Conservation (phyloP, 2,329 filamentous ascomycete species). For the Trichoderma arundinaceum region DNA sequence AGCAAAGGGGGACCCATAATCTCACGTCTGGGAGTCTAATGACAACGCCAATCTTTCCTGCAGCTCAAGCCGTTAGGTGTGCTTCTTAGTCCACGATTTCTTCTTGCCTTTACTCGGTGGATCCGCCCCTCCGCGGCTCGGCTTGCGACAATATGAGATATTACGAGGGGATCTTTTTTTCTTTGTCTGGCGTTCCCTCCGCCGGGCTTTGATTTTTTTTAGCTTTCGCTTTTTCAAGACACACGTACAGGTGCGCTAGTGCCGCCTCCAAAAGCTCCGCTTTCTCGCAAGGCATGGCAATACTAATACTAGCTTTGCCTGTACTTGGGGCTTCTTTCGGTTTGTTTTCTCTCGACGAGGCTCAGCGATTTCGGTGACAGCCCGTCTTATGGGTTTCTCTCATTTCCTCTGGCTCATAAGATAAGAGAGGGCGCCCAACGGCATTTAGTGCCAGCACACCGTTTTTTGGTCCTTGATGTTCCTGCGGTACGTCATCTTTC, state of each 20-base stretch:
- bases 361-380: slow-evolving; percentile 10
- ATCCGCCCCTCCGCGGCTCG: slow-evolving; percentile 2
- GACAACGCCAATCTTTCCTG: slow-evolving; percentile 8
- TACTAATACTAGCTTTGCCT: slow-evolving; percentile 26
- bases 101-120: neutral
- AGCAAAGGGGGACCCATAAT: slow-evolving; percentile 17
- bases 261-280: slow-evolving; percentile 13
- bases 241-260: neutral
- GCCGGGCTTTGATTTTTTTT: neutral
- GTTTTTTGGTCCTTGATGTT: neutral
- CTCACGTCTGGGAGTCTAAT: slow-evolving; percentile 20
- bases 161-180: neutral
- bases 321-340: neutral
- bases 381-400: neutral
- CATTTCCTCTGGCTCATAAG: slow-evolving; percentile 7
- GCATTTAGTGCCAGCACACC: neutral
- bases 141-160: slow-evolving; percentile 14
- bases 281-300: slow-evolving; percentile 25
- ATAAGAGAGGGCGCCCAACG: slow-evolving; percentile 1
- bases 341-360: neutral
- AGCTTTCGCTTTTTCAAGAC: neutral
- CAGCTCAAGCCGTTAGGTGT: slow-evolving; percentile 2
- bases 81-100: slow-evolving; percentile 8
- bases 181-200: neutral
- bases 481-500: slow-evolving; percentile 17